A percentile compares a stretch with the other conserved stretches of the same genome.
Evolutionary conservation across 768 basidiomycete genomes (phyloP).

Genomic region (Lepiota venenata): DNA sequence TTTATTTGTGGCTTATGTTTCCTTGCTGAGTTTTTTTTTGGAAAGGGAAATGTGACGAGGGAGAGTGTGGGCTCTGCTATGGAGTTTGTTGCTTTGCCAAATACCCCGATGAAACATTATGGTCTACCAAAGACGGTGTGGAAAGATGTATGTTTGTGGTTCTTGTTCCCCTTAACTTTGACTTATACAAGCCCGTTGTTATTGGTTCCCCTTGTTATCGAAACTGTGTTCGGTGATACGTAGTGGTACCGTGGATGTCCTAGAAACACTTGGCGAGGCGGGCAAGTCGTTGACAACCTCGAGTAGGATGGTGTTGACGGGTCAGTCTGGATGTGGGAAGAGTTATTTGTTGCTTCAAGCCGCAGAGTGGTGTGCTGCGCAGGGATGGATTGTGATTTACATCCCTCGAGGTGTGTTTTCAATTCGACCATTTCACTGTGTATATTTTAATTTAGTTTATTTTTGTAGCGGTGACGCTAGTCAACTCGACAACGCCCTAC

Average conservation of each 20-base stretch:
- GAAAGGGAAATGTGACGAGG: conserved; percentile 22
- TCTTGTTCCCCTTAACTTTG: too few relatives aligned
- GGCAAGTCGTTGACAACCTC: too few relatives aligned
- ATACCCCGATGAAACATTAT: conserved; percentile 56
- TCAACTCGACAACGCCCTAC: conserved; percentile 74
- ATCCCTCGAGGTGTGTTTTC: conserved; percentile 65
- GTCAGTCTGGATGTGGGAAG: conserved; percentile 77
- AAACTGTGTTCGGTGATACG: conserved; percentile 73
- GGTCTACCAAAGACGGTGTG: conserved; percentile 70
- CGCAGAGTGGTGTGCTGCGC: conserved; percentile 58
- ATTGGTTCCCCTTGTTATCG: conserved; percentile 73
- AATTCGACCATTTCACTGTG: neutral
- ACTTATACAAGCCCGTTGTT: too few relatives aligned
- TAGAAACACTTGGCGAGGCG: conserved; percentile 52
- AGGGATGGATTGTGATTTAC: conserved; percentile 82
- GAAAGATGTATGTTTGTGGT: conserved; percentile 68
- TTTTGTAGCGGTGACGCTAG: conserved; percentile 41
- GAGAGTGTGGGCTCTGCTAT: conserved; percentile 42
- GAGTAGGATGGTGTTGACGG: conserved; percentile 77
- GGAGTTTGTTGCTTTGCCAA: conserved; percentile 39
- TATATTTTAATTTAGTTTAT: too few relatives aligned
- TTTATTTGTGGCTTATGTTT: too few relatives aligned
- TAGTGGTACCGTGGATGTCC: conserved; percentile 54
- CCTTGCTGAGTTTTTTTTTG: too few relatives aligned
- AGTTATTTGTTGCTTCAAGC: conserved; percentile 76